Base-by-base conservation (phyloP, 495 filamentous ascomycete species). In the Penicillium turbatum region DNA sequence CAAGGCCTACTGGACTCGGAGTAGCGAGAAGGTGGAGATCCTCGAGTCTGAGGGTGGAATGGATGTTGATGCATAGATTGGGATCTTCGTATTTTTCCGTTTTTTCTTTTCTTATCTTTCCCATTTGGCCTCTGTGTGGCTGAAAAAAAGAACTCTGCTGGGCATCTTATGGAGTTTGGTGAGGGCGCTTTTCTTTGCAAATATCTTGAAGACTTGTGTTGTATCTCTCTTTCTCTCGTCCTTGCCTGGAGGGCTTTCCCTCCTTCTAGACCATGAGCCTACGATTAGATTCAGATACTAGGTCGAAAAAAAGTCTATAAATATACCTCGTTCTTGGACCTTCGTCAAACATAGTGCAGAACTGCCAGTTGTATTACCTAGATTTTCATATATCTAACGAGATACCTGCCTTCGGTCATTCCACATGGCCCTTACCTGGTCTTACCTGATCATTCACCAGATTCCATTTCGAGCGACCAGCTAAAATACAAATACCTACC, bases 361-460 rank as follows among this genome's bases (percentile, higher is more conserved):
- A 37, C 32, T n/a, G 38, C 38, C 48, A 56, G 26, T 6, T 30
- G 46, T 13, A 64, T 62, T 64, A 62, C 62, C 57, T 63, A 53
- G 48, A 61, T 59, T 66, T 62, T 61, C 45, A 54, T 54, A 51
- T 54, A 60, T 35, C 57, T 65, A 67, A 61, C 48, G 64, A 65
- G 53, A 63, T 61, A 51, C 56, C 59, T 71, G 65, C 59, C 50
- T 62, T 65, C 53, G 60, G 70, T 72, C 53, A 64, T 66, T 66
- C 60, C 54, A 26, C 57, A 56, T 66, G 68, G 59, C 63, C 66
- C 81, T 86, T 87, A 87, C 83, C 85, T 86, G 79, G 80, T 80
- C 81, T 85, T 82, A 85, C 81, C 80, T 83, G 62, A 66, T 17
- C 51, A 57, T 34, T 59, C 57, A 57, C 50, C 55, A 48, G 54